Conservation (phyloP, 352 stramenopile species). For the Hyaloperonospora arabidopsidis region DNA sequence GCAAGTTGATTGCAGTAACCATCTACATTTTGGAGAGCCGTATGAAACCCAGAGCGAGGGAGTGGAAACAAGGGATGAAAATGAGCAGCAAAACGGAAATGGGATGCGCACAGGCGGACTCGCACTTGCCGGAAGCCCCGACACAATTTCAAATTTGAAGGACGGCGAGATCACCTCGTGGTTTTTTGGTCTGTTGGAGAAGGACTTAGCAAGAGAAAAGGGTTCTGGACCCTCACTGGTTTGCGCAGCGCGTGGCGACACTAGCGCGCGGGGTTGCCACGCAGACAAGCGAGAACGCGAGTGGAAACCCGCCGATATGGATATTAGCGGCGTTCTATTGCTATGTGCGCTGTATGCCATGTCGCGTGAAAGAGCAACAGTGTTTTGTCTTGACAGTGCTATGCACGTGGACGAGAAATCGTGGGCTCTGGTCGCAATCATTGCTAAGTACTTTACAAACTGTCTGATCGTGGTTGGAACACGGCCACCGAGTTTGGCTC, state of each 20-base stretch:
- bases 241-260: slow-evolving; percentile 4
- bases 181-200: slow-evolving; percentile 59
- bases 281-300: slow-evolving; percentile 40
- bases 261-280: slow-evolving; percentile 14
- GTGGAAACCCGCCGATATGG: slow-evolving; percentile 54
- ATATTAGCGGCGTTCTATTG: slow-evolving; percentile 67
- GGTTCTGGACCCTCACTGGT: slow-evolving; percentile 13
- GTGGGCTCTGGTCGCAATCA: slow-evolving; percentile 71
- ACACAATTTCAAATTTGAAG: slow-evolving; percentile 38
- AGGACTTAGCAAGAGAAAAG: slow-evolving; percentile 42
- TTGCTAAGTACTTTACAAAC: slow-evolving; percentile 85
- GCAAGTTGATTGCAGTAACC: slow-evolving; percentile 5
- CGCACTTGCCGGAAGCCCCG: slow-evolving; percentile 18
- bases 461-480: slow-evolving; percentile 69
- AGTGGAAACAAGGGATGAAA: slow-evolving; percentile 11
- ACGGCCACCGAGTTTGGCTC: slow-evolving; percentile 51
- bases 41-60: slow-evolving; percentile 25
- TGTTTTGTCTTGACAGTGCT: slow-evolving; percentile 79
- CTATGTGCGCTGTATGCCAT: slow-evolving; percentile 74
- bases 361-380: slow-evolving; percentile 50
- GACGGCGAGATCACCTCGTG: slow-evolving; percentile 62
- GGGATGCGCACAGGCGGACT: slow-evolving; percentile 15
- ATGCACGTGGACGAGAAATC: slow-evolving; percentile 87
- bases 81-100: slow-evolving; percentile 20
- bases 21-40: neutral